These are phyloP conservation scores for Fusarium sterilihyphosum DNA, from an alignment of 2,329 filamentous ascomycete genomes.

Conservation along the genomic window DNA sequence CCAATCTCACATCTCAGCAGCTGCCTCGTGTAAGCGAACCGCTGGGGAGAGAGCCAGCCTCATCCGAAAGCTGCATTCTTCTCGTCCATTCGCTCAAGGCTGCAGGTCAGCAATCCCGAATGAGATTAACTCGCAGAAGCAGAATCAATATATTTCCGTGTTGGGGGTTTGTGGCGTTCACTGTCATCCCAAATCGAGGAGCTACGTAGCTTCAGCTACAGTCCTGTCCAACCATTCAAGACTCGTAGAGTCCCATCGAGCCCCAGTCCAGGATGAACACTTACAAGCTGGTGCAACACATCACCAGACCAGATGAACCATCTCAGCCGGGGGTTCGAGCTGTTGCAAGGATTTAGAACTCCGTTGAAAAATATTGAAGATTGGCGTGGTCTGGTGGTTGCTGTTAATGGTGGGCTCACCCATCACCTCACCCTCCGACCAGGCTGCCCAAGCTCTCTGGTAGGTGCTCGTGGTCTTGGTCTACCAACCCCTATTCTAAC, in stretches of 20 bases:
- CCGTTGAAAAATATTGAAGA: constrained; percentile 24
- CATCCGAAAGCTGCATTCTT: constrained; percentile 19
- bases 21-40: constrained; percentile 17
- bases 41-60: constrained; percentile 15
- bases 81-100: constrained; percentile 25
- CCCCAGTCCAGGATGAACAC: constrained; percentile 1
- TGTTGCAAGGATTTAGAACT: constrained; percentile 20
- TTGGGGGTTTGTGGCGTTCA: constrained; percentile 13
- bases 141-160: constrained; percentile 16
- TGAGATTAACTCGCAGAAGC: constrained; percentile 28
- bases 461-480: constrained; percentile 17
- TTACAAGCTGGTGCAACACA: constrained; percentile 16
- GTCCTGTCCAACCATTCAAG: constrained; percentile 26
- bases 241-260: constrained; percentile 22
- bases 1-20: constrained; percentile 28
- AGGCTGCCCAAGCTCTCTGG: constrained; percentile 14
- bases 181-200: constrained; percentile 12
- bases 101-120: constrained; percentile 28
- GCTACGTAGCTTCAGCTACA: constrained; percentile 16
- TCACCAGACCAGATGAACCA: constrained; percentile 34
- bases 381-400: constrained; percentile 32
- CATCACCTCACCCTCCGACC: constrained; percentile 41
- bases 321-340: constrained; percentile 31
- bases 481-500: constrained; percentile 35
- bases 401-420: constrained; percentile 39